Percentiles rank a stretch among this genome's conserved stretches.
Conservation (phyloP, 257 asterid genomes). For the Ballota nigra region DNA sequence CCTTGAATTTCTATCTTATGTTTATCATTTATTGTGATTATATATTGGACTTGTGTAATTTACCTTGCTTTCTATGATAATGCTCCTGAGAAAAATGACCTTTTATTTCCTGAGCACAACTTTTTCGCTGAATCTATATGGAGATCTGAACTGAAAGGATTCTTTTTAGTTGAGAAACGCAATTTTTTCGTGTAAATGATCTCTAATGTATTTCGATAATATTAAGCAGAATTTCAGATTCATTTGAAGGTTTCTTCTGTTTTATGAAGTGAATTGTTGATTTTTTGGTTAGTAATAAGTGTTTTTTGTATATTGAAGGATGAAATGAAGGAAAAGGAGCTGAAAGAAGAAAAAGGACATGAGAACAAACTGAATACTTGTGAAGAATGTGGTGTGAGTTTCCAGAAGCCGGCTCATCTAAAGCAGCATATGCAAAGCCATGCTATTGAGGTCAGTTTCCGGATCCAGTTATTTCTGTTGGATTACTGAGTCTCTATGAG, state of each 20-base stretch:
- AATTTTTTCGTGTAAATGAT: neutral
- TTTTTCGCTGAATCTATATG: conserved; percentile 12
- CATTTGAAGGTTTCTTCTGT: neutral
- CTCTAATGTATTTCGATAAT: neutral
- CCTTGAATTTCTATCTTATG: neutral
- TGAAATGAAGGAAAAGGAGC: conserved; percentile 33
- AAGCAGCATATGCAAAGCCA: conserved; percentile 94
- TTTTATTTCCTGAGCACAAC: neutral
- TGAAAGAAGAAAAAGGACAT: conserved; percentile 18
- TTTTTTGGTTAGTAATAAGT: neutral
- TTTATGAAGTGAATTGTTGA: neutral
- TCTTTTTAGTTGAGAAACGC: no score
- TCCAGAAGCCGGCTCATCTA: conserved; percentile 78
- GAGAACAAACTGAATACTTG: conserved; percentile 48
- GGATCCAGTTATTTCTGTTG: neutral
- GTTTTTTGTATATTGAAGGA: conserved; percentile 35
- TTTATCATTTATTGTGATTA: neutral
- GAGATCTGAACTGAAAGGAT: conserved; percentile 23
- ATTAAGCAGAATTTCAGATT: neutral
- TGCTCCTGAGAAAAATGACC: neutral
- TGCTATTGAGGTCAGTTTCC: conserved; percentile 56
- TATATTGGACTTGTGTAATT: neutral
- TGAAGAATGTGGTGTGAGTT: conserved; percentile 66
- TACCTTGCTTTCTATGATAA: conserved; percentile 24
- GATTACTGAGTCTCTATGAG: neutral